A percentile compares a stretch with the other conserved stretches of the same genome.
These are phyloP conservation scores for Leucocoprinus leucothites DNA, from an alignment of 768 basidiomycete genomes.

Conservation along the genomic window DNA sequence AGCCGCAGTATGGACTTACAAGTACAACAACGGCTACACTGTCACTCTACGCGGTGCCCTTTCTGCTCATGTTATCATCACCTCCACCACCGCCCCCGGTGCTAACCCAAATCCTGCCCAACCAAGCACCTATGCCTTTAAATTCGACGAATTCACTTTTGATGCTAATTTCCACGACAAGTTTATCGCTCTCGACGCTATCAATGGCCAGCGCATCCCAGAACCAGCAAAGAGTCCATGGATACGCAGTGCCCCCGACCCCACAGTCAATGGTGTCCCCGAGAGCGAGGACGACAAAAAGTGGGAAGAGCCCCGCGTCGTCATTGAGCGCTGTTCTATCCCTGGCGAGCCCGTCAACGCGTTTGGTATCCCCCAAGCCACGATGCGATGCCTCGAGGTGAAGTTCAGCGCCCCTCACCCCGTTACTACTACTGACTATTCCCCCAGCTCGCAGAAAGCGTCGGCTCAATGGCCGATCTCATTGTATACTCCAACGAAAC, in stretches of 20 bases:
- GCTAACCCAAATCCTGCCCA: constrained; percentile 17
- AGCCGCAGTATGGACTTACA: constrained; percentile 77
- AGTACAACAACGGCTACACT: constrained; percentile 74
- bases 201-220: constrained; percentile 45
- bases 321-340: constrained; percentile 60
- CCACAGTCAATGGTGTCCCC: constrained; percentile 13
- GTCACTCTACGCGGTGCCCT: constrained; percentile 76
- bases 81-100: constrained; percentile 26
- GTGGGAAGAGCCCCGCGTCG: constrained; percentile 64
- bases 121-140: constrained; percentile 37
- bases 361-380: constrained; percentile 85
- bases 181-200: constrained; percentile 62
- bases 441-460: constrained; percentile 77
- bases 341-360: constrained; percentile 85
- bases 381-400: constrained; percentile 87
- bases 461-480: constrained; percentile 75
- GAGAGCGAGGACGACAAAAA: constrained; percentile 49
- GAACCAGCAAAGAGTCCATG: constrained; percentile 39
- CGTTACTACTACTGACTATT: background rate
- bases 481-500: constrained; percentile 60
- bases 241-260: constrained; percentile 21
- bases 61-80: constrained; percentile 56
- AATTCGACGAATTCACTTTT: constrained; percentile 73
- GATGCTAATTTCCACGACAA: constrained; percentile 75
- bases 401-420: constrained; percentile 4